These are phyloP conservation scores for Taiwanofungus camphoratus DNA, from an alignment of 1,284 basidiomycete species.

Conservation along the genomic window DNA sequence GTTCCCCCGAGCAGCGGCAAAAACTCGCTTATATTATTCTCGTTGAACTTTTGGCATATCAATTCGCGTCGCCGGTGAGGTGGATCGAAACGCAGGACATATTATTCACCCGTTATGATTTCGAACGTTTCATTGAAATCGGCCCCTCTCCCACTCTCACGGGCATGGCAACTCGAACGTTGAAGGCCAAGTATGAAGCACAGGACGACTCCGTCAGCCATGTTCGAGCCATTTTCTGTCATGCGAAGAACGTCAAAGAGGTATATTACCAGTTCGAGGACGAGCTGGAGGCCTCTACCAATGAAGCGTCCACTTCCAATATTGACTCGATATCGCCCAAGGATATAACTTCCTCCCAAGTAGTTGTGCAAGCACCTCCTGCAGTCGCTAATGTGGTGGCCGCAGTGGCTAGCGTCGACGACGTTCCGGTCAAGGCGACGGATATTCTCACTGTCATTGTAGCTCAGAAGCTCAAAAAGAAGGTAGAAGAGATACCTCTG, in stretches of 20 bases:
- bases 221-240: constrained; percentile 83
- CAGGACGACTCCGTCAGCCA: constrained; percentile 83
- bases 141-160: constrained; percentile 95
- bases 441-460: constrained; percentile 89
- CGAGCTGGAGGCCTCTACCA: constrained; percentile 51
- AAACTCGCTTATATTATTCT: constrained; percentile 93
- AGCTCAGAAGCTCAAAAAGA: constrained; percentile 98
- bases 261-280: constrained; percentile 99
- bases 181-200: constrained; percentile 94
- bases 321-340: constrained; percentile 38
- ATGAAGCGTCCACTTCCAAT: constrained; percentile 35
- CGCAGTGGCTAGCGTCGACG: constrained; percentile 74
- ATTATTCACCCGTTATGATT: constrained; percentile 84
- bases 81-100: constrained; percentile 99
- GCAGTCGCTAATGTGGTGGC: constrained; percentile 45
- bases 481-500: constrained; percentile 82
- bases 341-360: constrained; percentile 39
- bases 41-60: constrained; percentile 94
- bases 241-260: constrained; percentile 93
- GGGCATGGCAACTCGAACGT: constrained; percentile 92
- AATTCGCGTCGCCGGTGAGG: constrained; percentile 92
- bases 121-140: constrained; percentile 93
- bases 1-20: constrained; percentile 74
- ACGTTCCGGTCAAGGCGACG: constrained; percentile 87
- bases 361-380: constrained; percentile 39